Conservation (phyloP, 2,329 filamentous ascomycete genomes). For the Cladosporium sp. region DNA sequence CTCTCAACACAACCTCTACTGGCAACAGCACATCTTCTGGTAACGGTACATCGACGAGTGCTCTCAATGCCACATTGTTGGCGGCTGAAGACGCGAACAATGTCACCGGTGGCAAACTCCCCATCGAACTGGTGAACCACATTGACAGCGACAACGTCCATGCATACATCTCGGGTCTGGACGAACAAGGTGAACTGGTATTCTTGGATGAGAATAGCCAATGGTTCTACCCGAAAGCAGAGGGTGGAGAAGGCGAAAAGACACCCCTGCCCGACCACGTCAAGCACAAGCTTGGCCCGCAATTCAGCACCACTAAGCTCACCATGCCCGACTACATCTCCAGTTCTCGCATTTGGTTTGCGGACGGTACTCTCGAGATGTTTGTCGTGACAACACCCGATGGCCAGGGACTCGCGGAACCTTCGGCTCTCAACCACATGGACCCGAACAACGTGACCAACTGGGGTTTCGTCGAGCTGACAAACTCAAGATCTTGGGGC, state of each 20-base stretch:
- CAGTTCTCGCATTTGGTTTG: slow-evolving; percentile 44
- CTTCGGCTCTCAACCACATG: slow-evolving; percentile 37
- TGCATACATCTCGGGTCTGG: slow-evolving; percentile 42
- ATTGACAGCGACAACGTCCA: slow-evolving; percentile 33
- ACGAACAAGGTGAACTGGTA: slow-evolving; percentile 35
- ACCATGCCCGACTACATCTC: slow-evolving; percentile 38
- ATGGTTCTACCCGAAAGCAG: slow-evolving; percentile 39
- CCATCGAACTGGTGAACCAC: slow-evolving; percentile 38
- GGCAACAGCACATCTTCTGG: background rate
- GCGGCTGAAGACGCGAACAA: slow-evolving; percentile 8
- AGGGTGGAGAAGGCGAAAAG: slow-evolving; percentile 11
- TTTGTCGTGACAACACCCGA: slow-evolving; percentile 21
- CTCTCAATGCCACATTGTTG: background rate
- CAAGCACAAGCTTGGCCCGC: slow-evolving; percentile 21
- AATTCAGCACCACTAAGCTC: slow-evolving; percentile 35
- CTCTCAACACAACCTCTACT: background rate
- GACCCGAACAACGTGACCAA: slow-evolving; percentile 40
- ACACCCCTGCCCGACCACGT: slow-evolving; percentile 21
- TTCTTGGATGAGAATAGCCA: slow-evolving; percentile 37
- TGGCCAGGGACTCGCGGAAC: slow-evolving; percentile 44
- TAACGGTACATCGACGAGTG: background rate
- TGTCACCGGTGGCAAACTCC: slow-evolving; percentile 8
- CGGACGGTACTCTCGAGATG: slow-evolving; percentile 35
- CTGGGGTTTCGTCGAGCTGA: slow-evolving; percentile 43
- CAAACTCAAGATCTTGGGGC: slow-evolving; percentile 36